Evolutionary conservation across 805 yeast genomes (phyloP), one percentile per base, ranked within the genome.

Genomic region (Metschnikowia lachancei): DNA sequence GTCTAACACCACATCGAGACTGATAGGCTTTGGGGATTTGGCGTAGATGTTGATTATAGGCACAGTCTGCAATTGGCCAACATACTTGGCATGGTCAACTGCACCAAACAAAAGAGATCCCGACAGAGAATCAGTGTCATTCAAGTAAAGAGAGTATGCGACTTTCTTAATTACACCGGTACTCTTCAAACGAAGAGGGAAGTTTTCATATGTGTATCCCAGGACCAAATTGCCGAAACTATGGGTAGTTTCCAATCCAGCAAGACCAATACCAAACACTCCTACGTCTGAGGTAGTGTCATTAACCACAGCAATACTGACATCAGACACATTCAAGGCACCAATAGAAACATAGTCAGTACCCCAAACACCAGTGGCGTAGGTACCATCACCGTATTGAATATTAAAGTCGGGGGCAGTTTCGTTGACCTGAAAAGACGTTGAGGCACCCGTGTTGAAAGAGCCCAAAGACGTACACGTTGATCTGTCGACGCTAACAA

Each of bases 261-360:
- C 65, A 41, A 85, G 70, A 9, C 92, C 91, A 51, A 86, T 78
- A 24, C 90, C 89, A 36, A 86, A 64, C 26, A 86, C 91, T 46
- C 94, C 91, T 47, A 76, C 66, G 6, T 80, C 63, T 3, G 91
- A 17, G n/a, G n/a, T n/a, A n/a, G n/a, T n/a, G n/a, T n/a, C n/a
- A n/a, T n/a, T n/a, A n/a, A n/a, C n/a, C n/a, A 88, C 80, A 1
- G 95, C 97, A 64, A 89, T 77, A 3, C 87, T 78, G 18, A 85
- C 65, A 46, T 70, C 66, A 0, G 67, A 49, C 11, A 86, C 66
- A 2, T 70, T 62, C 10, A 74, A 63, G 38, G 70, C 78, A 39
- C 82, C 80, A 44, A 86, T 55, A 2, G 54, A 48, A 6, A 90
- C 72, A 31, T 69, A 65, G 57, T 89, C 96, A 41, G 46, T 37